phyloP scores from a whole-genome alignment of 768 basidiomycete species.

The Holtermannia corniformis region DNA sequence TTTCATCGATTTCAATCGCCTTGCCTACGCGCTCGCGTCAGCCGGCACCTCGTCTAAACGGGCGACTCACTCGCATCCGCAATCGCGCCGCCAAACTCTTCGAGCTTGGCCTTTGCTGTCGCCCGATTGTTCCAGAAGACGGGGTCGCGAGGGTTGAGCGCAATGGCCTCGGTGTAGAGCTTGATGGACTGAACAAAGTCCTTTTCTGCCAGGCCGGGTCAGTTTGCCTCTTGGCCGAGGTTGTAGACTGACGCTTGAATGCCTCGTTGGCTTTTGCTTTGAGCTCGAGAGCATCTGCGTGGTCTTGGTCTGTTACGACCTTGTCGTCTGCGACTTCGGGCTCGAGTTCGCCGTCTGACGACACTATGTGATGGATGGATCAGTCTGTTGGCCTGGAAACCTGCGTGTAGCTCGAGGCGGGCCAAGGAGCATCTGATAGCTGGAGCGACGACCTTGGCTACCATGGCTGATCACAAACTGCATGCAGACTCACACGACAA shows the following conservation, averaged over 20 bases:
- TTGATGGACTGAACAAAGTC: conserved; percentile 66
- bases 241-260: conserved; percentile 46
- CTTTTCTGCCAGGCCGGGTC: conserved; percentile 45
- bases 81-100: conserved; percentile 88
- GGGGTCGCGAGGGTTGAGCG: conserved; percentile 75
- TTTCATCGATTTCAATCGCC: conserved; percentile 78
- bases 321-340: conserved; percentile 27
- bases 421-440: neutral
- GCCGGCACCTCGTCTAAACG: neutral
- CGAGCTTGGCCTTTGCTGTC: conserved; percentile 77
- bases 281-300: conserved; percentile 56
- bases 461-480: neutral
- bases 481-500: conserved; percentile 19
- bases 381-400: conserved; percentile 1
- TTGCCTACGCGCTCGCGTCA: conserved; percentile 48
- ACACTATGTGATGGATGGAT: conserved; percentile 11
- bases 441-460: too few species aligned
- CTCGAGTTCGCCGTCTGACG: conserved; percentile 31
- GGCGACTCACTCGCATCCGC: conserved; percentile 65
- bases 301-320: conserved; percentile 60
- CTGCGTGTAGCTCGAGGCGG: neutral
- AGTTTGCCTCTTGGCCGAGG: conserved; percentile 46
- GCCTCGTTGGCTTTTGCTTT: conserved; percentile 85
- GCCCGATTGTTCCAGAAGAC: conserved; percentile 93
- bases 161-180: conserved; percentile 75